Evolutionary conservation across 1,284 basidiomycete genomes (phyloP).

Genomic region (Jaminaea rosea): DNA sequence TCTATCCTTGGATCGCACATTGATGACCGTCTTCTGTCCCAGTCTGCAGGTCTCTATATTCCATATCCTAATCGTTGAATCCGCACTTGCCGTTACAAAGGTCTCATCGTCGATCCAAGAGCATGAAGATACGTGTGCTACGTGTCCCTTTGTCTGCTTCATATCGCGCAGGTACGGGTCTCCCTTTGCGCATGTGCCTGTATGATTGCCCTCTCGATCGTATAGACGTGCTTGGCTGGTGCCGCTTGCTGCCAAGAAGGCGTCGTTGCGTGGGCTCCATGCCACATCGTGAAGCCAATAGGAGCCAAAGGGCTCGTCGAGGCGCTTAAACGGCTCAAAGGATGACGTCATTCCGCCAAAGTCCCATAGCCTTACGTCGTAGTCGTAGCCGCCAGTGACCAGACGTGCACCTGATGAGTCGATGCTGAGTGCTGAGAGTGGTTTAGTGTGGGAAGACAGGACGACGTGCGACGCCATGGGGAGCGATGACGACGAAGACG

Average conservation of each 20-base stretch:
- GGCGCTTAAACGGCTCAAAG: conserved; percentile 85
- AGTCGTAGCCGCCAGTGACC: conserved; percentile 85
- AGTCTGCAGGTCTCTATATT: conserved; percentile 73
- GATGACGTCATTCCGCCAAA: conserved; percentile 89
- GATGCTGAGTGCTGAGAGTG: conserved; percentile 78
- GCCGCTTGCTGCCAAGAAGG: conserved; percentile 58
- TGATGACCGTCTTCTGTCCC: conserved; percentile 87
- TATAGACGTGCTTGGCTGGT: conserved; percentile 80
- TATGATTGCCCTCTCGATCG: conserved; percentile 50
- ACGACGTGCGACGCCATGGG: conserved; percentile 65
- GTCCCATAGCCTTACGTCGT: conserved; percentile 96
- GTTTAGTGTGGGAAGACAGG: no score
- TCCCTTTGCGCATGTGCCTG: conserved; percentile 62
- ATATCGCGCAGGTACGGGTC: conserved; percentile 98
- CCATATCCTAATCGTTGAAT: conserved; percentile 96
- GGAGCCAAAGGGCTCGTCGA: conserved; percentile 82
- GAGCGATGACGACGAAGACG: conserved; percentile 13
- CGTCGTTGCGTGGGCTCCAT: conserved; percentile 16
- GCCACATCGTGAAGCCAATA: conserved; percentile 52
- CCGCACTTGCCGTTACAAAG: conserved; percentile 87
- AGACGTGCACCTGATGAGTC: conserved; percentile 89
- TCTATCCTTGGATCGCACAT: conserved; percentile 88
- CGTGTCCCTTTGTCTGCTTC: conserved; percentile 91
- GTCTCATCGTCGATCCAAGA: conserved; percentile 73
- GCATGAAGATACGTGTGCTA: conserved; percentile 79